phyloP scores from a whole-genome alignment of 2,329 filamentous ascomycete genomes.

The Neurospora sp. region DNA sequence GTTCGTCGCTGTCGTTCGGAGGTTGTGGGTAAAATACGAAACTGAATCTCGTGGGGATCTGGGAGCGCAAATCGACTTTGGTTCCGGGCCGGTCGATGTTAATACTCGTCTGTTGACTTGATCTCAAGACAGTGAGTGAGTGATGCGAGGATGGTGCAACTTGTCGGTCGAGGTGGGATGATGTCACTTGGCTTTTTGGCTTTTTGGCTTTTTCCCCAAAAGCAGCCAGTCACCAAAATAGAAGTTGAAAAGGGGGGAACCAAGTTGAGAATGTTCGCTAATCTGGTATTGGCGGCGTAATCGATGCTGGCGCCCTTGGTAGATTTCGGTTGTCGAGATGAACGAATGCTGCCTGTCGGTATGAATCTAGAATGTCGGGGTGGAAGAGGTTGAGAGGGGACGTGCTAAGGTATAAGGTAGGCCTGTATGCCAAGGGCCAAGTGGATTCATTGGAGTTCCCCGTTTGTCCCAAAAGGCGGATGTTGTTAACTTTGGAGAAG shows the following conservation, averaged over 20 bases:
- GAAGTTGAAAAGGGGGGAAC: background rate
- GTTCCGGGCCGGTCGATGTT: background rate
- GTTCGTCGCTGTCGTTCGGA: background rate
- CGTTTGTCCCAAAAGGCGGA: background rate
- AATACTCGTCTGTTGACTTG: background rate
- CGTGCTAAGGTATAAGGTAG: background rate
- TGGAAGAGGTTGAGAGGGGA: background rate
- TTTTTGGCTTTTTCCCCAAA: background rate
- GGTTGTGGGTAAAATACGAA: background rate
- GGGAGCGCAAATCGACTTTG: background rate
- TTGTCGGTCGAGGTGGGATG: conserved; percentile 6
- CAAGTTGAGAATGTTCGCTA: background rate
- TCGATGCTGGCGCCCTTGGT: background rate
- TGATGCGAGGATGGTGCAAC: background rate
- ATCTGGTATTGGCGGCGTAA: background rate
- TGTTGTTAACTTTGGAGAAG: background rate
- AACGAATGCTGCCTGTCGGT: background rate
- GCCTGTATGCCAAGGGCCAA: background rate
- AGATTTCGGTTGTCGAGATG: background rate
- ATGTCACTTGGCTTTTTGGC: conserved; percentile 12
- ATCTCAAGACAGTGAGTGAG: background rate
- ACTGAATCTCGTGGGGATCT: background rate
- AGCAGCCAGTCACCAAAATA: background rate
- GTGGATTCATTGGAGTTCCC: background rate
- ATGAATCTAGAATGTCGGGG: background rate